Conservation (phyloP, 2,329 filamentous ascomycete species). For the Rhynchosporium graminicola region DNA sequence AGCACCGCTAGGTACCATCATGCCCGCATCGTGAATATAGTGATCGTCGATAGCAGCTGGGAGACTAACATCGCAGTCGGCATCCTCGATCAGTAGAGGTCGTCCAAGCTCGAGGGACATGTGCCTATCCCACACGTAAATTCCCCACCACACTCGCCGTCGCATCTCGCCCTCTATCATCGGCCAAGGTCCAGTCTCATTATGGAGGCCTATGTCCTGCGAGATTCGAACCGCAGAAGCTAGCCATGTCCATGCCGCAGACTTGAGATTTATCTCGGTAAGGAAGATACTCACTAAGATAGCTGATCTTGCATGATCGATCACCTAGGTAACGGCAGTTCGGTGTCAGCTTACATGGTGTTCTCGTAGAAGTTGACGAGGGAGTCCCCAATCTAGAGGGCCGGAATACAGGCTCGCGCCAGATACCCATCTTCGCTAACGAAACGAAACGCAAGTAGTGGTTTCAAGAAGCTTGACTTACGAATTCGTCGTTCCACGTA, state of each 20-base stretch:
- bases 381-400: not conserved
- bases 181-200: conserved; percentile 71
- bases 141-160: conserved; percentile 87
- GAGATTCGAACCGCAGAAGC: conserved; percentile 76
- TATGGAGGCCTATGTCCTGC: conserved; percentile 81
- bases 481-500: conserved; percentile 78
- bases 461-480: conserved; percentile 31
- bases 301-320: conserved; percentile 73
- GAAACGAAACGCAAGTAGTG: too few species aligned
- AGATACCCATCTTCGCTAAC: not conserved
- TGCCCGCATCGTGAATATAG: conserved; percentile 63
- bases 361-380: not conserved
- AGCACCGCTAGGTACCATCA: conserved; percentile 52
- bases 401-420: not conserved
- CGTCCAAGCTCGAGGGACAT: conserved; percentile 79
- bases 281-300: conserved; percentile 77
- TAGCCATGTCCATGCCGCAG: conserved; percentile 83
- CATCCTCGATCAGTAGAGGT: conserved; percentile 80
- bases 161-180: conserved; percentile 83
- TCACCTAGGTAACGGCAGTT: conserved; percentile 25
- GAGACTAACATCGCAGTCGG: conserved; percentile 81
- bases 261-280: conserved; percentile 82
- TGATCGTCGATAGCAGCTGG: conserved; percentile 82
- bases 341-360: not conserved
- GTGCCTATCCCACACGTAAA: conserved; percentile 85